Conservation (phyloP, 768 basidiomycete species). For the Lentinula raphanica region DNA sequence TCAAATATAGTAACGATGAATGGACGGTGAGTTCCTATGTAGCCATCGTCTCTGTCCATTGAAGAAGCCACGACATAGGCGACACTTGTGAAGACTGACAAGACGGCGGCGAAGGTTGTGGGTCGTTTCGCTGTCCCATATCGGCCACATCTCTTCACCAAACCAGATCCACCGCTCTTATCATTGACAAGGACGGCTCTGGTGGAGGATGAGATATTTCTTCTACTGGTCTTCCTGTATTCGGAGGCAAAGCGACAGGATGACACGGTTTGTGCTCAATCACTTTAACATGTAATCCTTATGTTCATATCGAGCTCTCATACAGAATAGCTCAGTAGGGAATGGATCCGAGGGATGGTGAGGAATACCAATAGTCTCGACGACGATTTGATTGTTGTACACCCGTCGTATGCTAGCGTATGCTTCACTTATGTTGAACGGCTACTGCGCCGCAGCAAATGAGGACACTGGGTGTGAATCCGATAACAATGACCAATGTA, state of each 20-base stretch:
- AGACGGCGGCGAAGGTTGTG: slow-evolving; percentile 23
- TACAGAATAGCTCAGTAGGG: slow-evolving; percentile 15
- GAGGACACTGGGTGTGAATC: no score
- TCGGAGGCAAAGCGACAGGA: slow-evolving; percentile 35
- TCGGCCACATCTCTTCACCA: slow-evolving; percentile 45
- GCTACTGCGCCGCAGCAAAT: no score
- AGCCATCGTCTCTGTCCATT: not conserved
- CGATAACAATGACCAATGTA: no score
- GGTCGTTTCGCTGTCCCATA: slow-evolving; percentile 39
- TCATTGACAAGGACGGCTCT: slow-evolving; percentile 36
- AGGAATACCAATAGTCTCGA: no score
- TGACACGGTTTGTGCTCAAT: slow-evolving; percentile 24
- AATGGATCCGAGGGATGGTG: slow-evolving; percentile 12
- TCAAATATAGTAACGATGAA: slow-evolving; percentile 36
- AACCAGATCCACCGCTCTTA: slow-evolving; percentile 33
- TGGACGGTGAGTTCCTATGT: slow-evolving; percentile 35
- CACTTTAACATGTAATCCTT: not conserved
- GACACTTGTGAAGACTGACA: slow-evolving; percentile 18
- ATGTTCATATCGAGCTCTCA: not conserved
- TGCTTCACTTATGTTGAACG: no score
- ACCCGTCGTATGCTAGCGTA: no score
- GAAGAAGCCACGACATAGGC: not conserved
- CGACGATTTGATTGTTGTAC: no score
- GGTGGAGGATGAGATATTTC: slow-evolving; percentile 35
- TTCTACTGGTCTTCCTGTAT: slow-evolving; percentile 35